These are phyloP conservation scores for Dioscorea zingiberensis DNA, from an alignment of 106 monocot genomes.

Conservation along the genomic window DNA sequence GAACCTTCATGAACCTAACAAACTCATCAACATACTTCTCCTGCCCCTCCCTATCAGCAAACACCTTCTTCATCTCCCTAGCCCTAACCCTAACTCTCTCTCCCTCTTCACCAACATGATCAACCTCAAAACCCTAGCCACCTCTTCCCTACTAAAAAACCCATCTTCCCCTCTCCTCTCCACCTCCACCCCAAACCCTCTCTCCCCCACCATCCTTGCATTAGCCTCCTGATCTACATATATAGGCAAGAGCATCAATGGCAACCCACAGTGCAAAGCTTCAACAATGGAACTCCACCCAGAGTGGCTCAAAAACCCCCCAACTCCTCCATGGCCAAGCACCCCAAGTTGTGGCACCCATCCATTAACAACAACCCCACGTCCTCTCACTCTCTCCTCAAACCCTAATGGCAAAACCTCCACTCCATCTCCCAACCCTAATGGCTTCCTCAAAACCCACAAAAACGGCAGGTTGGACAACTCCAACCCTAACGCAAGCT, in stretches of 20 bases:
- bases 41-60: neutral
- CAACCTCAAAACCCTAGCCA: slow-evolving; percentile 7
- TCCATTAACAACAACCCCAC: slow-evolving; percentile 13
- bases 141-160: slow-evolving; percentile 2
- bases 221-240: slow-evolving; percentile 16
- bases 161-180: slow-evolving; percentile 12
- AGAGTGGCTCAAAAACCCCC: slow-evolving; percentile 27
- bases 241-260: slow-evolving; percentile 16
- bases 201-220: slow-evolving; percentile 11
- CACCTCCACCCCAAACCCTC: slow-evolving; percentile 11
- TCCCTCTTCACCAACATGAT: slow-evolving; percentile 9
- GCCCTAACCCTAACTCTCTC: neutral
- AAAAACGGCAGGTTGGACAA: slow-evolving; percentile 21
- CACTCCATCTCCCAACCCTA: neutral
- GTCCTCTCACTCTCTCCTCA: slow-evolving; percentile 8
- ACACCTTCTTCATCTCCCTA: neutral
- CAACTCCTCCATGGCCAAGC: slow-evolving; percentile 21
- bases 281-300: slow-evolving; percentile 29
- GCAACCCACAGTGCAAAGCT: neutral
- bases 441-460: slow-evolving; percentile 25
- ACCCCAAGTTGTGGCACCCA: slow-evolving; percentile 29
- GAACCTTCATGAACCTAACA: neutral
- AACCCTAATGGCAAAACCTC: slow-evolving; percentile 24
- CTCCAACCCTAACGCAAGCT: slow-evolving; percentile 39
- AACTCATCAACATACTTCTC: slow-evolving; percentile 1